phyloP scores from a whole-genome alignment of 2,329 filamentous ascomycete genomes.

The Davidsoniella virescens region DNA sequence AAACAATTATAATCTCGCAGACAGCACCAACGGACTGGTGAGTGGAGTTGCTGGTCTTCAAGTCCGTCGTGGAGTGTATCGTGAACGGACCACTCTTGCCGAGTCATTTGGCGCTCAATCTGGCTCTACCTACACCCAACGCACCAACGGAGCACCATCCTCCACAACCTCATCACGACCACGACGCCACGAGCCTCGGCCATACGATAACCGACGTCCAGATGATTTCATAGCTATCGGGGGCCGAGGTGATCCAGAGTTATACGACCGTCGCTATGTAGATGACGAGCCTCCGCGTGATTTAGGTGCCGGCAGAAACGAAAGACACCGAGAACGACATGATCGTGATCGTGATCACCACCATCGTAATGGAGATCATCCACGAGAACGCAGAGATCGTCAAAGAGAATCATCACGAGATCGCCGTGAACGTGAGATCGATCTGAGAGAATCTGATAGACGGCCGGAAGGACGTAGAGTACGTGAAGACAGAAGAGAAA shows the following conservation, averaged over 20 bases:
- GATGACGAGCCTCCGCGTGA: constrained; percentile 22
- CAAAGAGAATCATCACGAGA: constrained; percentile 1
- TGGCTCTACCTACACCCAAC: too few species aligned
- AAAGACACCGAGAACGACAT: background rate
- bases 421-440: constrained; percentile 1
- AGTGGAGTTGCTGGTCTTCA: constrained; percentile 71
- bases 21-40: constrained; percentile 85
- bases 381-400: background rate
- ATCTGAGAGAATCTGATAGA: background rate
- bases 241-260: constrained; percentile 64
- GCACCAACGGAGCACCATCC: too few species aligned
- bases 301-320: constrained; percentile 4
- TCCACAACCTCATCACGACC: constrained; percentile 16
- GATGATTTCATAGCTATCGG: constrained; percentile 73
- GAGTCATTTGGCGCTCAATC: background rate
- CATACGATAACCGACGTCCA: constrained; percentile 49
- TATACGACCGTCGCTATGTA: constrained; percentile 42
- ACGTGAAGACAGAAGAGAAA: background rate
- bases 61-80: constrained; percentile 63
- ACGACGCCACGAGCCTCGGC: constrained; percentile 42
- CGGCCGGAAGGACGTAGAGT: background rate
- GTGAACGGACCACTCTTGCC: constrained; percentile 41
- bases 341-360: too few species aligned
- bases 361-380: too few species aligned
- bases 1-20: constrained; percentile 44